Conservation (phyloP, 164 flowering plant species). For the Stephania cephalantha region DNA sequence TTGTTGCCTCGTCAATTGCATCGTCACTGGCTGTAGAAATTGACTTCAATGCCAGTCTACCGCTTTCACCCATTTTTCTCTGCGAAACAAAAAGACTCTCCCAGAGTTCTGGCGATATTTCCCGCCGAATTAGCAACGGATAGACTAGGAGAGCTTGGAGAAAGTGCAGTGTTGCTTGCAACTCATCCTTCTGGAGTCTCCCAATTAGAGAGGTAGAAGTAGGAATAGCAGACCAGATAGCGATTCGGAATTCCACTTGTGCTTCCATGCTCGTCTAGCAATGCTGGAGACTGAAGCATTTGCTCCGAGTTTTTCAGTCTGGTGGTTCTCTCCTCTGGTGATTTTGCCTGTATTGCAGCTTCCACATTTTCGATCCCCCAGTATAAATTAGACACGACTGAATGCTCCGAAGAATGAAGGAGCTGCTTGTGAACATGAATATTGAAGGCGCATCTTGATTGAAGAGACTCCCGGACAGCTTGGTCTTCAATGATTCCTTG, state of each 20-base stretch:
- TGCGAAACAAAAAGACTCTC: constrained; percentile 25
- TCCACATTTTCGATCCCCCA: constrained; percentile 64
- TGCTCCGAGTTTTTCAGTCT: constrained; percentile 42
- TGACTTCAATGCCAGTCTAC: constrained; percentile 6
- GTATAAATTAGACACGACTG: constrained; percentile 59
- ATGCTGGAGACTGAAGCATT: constrained; percentile 72
- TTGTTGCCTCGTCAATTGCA: constrained; percentile 29
- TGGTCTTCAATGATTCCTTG: constrained; percentile 22
- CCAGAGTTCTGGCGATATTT: constrained; percentile 49
- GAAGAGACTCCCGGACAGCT: constrained; percentile 28
- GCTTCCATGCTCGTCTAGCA: constrained; percentile 48
- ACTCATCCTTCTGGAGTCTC: constrained; percentile 52
- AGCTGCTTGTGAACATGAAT: constrained; percentile 35
- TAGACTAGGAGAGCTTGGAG: constrained; percentile 59
- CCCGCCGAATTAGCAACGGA: constrained; percentile 35
- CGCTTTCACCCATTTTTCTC: not conserved
- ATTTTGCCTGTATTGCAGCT: constrained; percentile 31
- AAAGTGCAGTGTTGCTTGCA: constrained; percentile 65
- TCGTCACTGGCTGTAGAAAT: constrained; percentile 16
- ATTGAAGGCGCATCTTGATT: constrained; percentile 37
- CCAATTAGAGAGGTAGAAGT: constrained; percentile 54
- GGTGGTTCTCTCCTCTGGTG: constrained; percentile 26
- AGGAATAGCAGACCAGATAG: constrained; percentile 45
- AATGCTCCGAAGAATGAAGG: constrained; percentile 60
- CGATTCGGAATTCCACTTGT: constrained; percentile 53